Percentiles rank a stretch among this genome's conserved stretches.
Conservation (phyloP, 2,329 filamentous ascomycete species). For the Clonostachys solani region DNA sequence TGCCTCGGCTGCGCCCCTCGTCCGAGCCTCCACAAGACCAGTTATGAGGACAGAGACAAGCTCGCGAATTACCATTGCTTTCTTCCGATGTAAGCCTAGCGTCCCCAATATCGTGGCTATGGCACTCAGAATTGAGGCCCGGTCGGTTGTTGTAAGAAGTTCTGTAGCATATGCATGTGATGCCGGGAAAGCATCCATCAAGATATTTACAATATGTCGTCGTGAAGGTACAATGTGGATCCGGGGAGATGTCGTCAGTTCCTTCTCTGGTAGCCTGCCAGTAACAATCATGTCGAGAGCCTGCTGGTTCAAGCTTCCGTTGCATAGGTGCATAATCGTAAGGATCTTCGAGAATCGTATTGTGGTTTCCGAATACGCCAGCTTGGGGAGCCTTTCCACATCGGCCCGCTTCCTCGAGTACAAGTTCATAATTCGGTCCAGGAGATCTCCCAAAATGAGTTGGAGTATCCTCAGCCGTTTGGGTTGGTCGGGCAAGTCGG, state of each 20-base stretch:
- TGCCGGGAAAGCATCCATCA: constrained; percentile 54
- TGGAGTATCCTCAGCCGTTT: constrained; percentile 51
- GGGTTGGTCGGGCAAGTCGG: constrained; percentile 37
- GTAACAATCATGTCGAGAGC: constrained; percentile 63
- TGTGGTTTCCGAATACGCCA: constrained; percentile 68
- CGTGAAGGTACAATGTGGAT: constrained; percentile 53
- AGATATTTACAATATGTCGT: constrained; percentile 57
- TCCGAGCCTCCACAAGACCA: constrained; percentile 84
- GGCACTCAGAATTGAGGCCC: constrained; percentile 75
- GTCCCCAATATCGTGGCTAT: constrained; percentile 81
- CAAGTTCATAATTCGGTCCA: constrained; percentile 69
- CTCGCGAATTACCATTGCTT: constrained; percentile 84
- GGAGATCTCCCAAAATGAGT: constrained; percentile 63
- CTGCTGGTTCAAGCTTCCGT: constrained; percentile 56
- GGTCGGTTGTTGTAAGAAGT: constrained; percentile 67
- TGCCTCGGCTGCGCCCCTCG: constrained; percentile 90
- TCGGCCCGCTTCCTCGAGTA: constrained; percentile 70
- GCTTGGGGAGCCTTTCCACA: constrained; percentile 65
- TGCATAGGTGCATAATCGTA: constrained; percentile 60
- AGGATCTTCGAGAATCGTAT: constrained; percentile 71
- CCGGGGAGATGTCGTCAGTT: constrained; percentile 46
- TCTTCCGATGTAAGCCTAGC: constrained; percentile 81
- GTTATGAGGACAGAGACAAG: constrained; percentile 78
- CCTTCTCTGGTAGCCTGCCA: constrained; percentile 49
- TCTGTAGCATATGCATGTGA: constrained; percentile 54